A percentile compares a stretch with the other conserved stretches of the same genome.
Evolutionary conservation across 345 rosid genomes (phyloP).

Genomic region (Salix udensis): DNA sequence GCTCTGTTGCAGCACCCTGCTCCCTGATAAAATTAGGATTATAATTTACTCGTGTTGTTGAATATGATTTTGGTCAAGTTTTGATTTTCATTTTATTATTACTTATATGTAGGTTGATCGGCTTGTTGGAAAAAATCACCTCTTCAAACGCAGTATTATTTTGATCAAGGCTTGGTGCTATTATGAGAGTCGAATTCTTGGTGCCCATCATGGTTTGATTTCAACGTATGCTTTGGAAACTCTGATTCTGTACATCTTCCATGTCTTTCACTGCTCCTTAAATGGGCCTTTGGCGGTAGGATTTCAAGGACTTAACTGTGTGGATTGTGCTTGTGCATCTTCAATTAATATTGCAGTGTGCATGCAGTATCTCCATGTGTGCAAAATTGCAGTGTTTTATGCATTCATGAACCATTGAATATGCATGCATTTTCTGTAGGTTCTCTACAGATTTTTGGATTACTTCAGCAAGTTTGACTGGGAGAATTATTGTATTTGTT

Average conservation of each 20-base stretch:
- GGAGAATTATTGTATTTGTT: conserved; percentile 55
- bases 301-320: not conserved
- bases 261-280: conserved; percentile 63
- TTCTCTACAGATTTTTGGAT: conserved; percentile 62
- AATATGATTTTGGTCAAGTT: not conserved
- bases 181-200: conserved; percentile 90
- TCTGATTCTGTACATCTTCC: conserved; percentile 66
- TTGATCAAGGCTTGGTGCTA: conserved; percentile 93
- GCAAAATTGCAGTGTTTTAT: not conserved
- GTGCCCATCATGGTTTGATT: conserved; percentile 77
- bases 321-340: not conserved
- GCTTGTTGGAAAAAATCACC: conserved; percentile 64
- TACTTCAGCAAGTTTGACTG: conserved; percentile 82
- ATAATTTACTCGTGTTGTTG: not conserved
- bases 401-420: not conserved
- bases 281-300: conserved; percentile 72
- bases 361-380: not conserved
- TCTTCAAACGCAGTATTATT: conserved; percentile 75
- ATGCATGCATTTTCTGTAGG: conserved; percentile 38
- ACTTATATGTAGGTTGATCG: conserved; percentile 55
- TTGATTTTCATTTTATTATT: not conserved
- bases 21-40: not conserved
- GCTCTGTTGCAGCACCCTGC: not conserved
- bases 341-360: not conserved
- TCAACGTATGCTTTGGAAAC: conserved; percentile 85